phyloP scores from a whole-genome alignment of 2,329 filamentous ascomycete genomes.

The Trichophyton verrucosum region DNA sequence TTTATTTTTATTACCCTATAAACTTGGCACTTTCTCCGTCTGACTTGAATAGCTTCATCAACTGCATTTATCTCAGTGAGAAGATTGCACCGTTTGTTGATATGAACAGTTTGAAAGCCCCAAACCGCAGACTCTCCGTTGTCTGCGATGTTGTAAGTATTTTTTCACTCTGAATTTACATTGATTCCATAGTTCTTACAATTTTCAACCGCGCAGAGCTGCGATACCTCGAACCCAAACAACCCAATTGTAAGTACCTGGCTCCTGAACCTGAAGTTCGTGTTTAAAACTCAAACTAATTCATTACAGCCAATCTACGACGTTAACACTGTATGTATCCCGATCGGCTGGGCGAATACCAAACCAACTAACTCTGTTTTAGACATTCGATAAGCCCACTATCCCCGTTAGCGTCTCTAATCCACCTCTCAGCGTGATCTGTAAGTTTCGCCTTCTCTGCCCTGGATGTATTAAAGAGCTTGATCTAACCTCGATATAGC shows the following conservation, averaged over 20 bases:
- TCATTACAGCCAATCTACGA: conserved; percentile 55
- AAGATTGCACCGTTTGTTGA: conserved; percentile 75
- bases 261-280: too few relatives aligned
- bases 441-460: conserved; percentile 20
- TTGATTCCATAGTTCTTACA: background rate
- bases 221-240: conserved; percentile 35
- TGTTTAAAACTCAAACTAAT: background rate
- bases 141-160: conserved; percentile 58
- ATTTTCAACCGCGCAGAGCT: conserved; percentile 11
- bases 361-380: background rate
- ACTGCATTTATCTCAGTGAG: conserved; percentile 75
- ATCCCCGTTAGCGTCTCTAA: conserved; percentile 53
- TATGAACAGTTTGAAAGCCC: conserved; percentile 51
- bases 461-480: background rate
- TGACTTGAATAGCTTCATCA: conserved; percentile 56
- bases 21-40: conserved; percentile 12
- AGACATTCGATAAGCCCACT: conserved; percentile 75
- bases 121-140: conserved; percentile 62
- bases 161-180: background rate
- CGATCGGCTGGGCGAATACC: background rate
- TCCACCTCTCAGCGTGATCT: conserved; percentile 64
- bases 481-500: conserved; percentile 5
- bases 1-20: background rate
- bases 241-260: conserved; percentile 29
- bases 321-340: conserved; percentile 48